These are phyloP conservation scores for Talaromyces sp. DNA, from an alignment of 2,329 filamentous ascomycete genomes.

Conservation along the genomic window DNA sequence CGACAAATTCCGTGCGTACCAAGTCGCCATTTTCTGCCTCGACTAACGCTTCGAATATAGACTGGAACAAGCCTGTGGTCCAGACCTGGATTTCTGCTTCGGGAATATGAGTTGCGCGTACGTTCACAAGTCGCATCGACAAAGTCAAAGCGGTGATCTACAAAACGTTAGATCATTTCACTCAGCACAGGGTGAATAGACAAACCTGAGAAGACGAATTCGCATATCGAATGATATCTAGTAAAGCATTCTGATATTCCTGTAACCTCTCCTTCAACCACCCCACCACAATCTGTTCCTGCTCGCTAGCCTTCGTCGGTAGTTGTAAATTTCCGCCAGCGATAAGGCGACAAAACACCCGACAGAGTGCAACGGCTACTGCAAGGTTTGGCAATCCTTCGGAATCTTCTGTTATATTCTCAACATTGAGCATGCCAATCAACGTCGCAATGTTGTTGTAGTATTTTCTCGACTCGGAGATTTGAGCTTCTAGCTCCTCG, in stretches of 20 bases:
- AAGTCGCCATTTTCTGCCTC: constrained; percentile 56
- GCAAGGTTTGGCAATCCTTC: constrained; percentile 60
- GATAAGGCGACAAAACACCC: constrained; percentile 79
- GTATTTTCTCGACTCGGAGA: constrained; percentile 81
- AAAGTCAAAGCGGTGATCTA: constrained; percentile 71
- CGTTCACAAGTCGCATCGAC: constrained; percentile 80
- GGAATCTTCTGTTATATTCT: constrained; percentile 33
- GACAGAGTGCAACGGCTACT: constrained; percentile 77
- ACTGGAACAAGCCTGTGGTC: constrained; percentile 64
- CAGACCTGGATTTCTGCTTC: constrained; percentile 67
- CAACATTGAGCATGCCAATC: constrained; percentile 58
- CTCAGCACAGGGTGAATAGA: constrained; percentile 17
- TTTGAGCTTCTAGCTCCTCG: constrained; percentile 72
- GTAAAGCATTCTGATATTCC: constrained; percentile 66
- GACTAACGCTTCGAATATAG: constrained; percentile 64
- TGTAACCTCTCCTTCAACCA: constrained; percentile 76
- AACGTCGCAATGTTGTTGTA: constrained; percentile 86
- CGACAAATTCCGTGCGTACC: constrained; percentile 69
- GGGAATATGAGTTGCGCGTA: constrained; percentile 65
- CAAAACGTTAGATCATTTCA: constrained; percentile 2
- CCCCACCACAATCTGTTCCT: constrained; percentile 69
- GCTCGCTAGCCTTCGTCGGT: constrained; percentile 65
- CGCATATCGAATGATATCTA: constrained; percentile 60
- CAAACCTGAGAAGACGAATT: constrained; percentile 56
- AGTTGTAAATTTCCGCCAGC: constrained; percentile 68